These are phyloP conservation scores for Leccinum arenicola DNA, from an alignment of 768 basidiomycete species.

Conservation along the genomic window DNA sequence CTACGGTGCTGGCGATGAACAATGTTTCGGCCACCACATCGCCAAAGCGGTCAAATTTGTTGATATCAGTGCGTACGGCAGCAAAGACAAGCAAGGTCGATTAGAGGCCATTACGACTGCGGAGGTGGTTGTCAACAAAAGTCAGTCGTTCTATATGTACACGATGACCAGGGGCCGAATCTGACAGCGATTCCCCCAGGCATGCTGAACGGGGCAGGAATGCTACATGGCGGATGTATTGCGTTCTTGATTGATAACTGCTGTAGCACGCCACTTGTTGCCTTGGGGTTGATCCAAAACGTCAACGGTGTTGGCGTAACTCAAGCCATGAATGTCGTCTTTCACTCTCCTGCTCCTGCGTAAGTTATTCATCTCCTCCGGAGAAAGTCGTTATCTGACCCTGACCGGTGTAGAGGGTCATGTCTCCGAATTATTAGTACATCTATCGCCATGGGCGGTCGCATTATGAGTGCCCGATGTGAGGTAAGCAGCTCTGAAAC, in stretches of 20 bases:
- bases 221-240: conserved; percentile 74
- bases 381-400: conserved; percentile 4
- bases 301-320: conserved; percentile 74
- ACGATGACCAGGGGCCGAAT: neutral
- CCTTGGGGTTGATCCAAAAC: conserved; percentile 56
- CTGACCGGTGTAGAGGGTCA: conserved; percentile 45
- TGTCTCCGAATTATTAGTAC: conserved; percentile 58
- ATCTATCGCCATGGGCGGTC: conserved; percentile 63
- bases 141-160: conserved; percentile 34
- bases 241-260: conserved; percentile 76
- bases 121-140: conserved; percentile 60
- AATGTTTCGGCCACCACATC: conserved; percentile 59
- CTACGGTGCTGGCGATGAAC: conserved; percentile 67
- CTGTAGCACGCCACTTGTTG: conserved; percentile 65
- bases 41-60: conserved; percentile 60
- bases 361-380: conserved; percentile 32
- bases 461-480: conserved; percentile 69
- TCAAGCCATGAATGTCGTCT: conserved; percentile 65
- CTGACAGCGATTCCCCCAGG: conserved; percentile 34
- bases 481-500: conserved; percentile 45
- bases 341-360: conserved; percentile 66
- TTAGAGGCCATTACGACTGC: conserved; percentile 61
- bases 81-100: conserved; percentile 46
- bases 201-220: conserved; percentile 74
- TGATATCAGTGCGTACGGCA: conserved; percentile 51